Percentiles rank a stretch among this genome's conserved stretches.
These are phyloP conservation scores for Blastocrithidia nonstop DNA, from an alignment of 208 protist species.

Conservation along the genomic window DNA sequence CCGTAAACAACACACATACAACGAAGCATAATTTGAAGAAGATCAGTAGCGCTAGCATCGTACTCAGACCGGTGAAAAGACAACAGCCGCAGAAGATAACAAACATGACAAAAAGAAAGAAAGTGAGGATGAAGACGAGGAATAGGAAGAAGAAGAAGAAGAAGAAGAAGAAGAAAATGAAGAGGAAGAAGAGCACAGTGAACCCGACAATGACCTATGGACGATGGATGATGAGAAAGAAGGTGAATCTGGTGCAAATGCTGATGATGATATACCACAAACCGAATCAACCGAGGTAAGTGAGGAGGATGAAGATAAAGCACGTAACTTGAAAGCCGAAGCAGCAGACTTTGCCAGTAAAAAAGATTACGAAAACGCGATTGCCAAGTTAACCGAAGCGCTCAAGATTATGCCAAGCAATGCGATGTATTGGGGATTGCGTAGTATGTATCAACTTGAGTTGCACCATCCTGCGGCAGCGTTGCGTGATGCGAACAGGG, in stretches of 20 bases:
- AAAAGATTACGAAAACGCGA: conserved; percentile 25
- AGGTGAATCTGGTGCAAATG: conserved; percentile 3
- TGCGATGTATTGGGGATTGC: conserved; percentile 68
- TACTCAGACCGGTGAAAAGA: no score
- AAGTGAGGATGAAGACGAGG: conserved; percentile 1
- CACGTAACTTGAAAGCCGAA: conserved; percentile 36
- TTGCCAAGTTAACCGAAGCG: conserved; percentile 43
- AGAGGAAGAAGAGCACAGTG: conserved; percentile 11
- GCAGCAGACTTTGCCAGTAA: conserved; percentile 27
- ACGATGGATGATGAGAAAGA: conserved; percentile 15
- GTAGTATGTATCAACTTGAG: conserved; percentile 38
- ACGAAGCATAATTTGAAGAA: background rate
- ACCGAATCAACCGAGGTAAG: conserved; percentile 11
- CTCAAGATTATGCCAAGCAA: conserved; percentile 31
- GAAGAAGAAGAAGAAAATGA: background rate
- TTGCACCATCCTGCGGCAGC: conserved; percentile 25
- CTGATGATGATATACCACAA: background rate
- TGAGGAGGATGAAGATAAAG: conserved; percentile 38
- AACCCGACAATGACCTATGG: conserved; percentile 44
- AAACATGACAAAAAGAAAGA: conserved; percentile 6
- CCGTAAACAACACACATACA: background rate
- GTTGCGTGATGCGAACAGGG: conserved; percentile 38
- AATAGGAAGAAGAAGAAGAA: background rate
- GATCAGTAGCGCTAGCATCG: no score
- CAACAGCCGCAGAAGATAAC: no score